phyloP scores from a whole-genome alignment of 495 filamentous ascomycete genomes.

The Penicillium parvum region DNA sequence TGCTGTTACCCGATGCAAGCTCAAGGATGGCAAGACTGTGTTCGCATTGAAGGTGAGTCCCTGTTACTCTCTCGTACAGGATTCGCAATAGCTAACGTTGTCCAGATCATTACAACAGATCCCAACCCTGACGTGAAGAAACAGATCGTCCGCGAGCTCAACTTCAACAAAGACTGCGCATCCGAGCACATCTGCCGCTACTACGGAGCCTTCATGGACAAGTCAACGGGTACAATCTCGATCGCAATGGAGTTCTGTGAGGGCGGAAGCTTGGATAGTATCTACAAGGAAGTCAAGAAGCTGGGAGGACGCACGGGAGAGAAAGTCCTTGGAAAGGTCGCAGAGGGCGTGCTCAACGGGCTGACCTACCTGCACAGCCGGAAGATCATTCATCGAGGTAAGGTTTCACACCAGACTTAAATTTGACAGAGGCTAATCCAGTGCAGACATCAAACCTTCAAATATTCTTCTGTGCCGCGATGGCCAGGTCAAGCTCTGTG shows the following conservation, averaged over 20 bases:
- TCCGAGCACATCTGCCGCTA: constrained; percentile 94
- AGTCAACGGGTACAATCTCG: constrained; percentile 87
- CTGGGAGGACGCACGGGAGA: constrained; percentile 92
- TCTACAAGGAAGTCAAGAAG: constrained; percentile 95
- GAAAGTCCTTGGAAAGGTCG: constrained; percentile 97
- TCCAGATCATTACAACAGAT: constrained; percentile 92
- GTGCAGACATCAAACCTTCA: constrained; percentile 87
- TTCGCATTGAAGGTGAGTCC: constrained; percentile 88
- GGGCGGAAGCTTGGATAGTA: constrained; percentile 88
- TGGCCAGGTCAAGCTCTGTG: constrained; percentile 94
- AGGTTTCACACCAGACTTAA: background rate
- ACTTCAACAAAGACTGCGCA: constrained; percentile 95
- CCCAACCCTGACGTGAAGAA: constrained; percentile 97
- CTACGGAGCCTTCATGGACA: constrained; percentile 93
- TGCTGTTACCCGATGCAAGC: constrained; percentile 84
- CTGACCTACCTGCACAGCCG: constrained; percentile 93
- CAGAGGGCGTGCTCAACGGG: constrained; percentile 90
- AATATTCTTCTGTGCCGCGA: constrained; percentile 93
- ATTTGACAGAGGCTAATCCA: background rate
- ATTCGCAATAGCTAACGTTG: constrained; percentile 10
- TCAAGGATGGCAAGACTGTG: constrained; percentile 86
- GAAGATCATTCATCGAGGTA: constrained; percentile 92
- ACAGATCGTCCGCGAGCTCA: constrained; percentile 91
- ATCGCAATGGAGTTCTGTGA: constrained; percentile 99
- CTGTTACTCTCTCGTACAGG: no score